These are phyloP conservation scores for Ilex paraguariensis DNA, from an alignment of 305 asterid genomes.

Conservation along the genomic window DNA sequence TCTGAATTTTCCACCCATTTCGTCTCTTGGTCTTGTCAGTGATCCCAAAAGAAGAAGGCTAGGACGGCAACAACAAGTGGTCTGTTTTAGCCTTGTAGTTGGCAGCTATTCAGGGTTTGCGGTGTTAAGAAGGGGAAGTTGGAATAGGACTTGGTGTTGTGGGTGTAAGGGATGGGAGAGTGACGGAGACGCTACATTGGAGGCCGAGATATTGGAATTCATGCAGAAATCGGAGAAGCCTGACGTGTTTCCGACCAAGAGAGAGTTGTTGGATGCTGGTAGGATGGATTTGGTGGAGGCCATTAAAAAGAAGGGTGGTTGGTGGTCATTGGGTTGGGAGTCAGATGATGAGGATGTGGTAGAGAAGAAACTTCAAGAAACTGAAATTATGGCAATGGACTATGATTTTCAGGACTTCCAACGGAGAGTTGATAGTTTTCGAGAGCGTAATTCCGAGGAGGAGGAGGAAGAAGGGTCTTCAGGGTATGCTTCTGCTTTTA, in stretches of 20 bases:
- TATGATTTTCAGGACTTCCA: constrained; percentile 43
- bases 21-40: constrained; percentile 7
- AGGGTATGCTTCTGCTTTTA: constrained; percentile 14
- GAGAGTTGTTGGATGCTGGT: constrained; percentile 59
- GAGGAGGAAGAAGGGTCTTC: constrained; percentile 21
- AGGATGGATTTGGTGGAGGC: constrained; percentile 78
- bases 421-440: constrained; percentile 37
- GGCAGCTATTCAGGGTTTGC: constrained; percentile 20
- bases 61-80: constrained; percentile 4
- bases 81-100: not conserved
- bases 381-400: constrained; percentile 16
- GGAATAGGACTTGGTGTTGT: constrained; percentile 32
- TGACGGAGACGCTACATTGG: constrained; percentile 65
- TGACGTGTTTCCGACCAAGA: constrained; percentile 50
- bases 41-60: constrained; percentile 17
- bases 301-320: constrained; percentile 66
- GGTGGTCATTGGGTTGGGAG: constrained; percentile 88
- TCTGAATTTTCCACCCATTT: constrained; percentile 20
- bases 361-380: constrained; percentile 21
- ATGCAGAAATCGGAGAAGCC: constrained; percentile 77
- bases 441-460: constrained; percentile 32
- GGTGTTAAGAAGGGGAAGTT: constrained; percentile 14
- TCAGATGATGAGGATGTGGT: constrained; percentile 23
- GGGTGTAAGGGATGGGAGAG: constrained; percentile 30
- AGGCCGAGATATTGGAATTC: constrained; percentile 64